Evolutionary conservation across 2,329 filamentous ascomycete genomes (phyloP).

Genomic region (Pyrenophora graminea): DNA sequence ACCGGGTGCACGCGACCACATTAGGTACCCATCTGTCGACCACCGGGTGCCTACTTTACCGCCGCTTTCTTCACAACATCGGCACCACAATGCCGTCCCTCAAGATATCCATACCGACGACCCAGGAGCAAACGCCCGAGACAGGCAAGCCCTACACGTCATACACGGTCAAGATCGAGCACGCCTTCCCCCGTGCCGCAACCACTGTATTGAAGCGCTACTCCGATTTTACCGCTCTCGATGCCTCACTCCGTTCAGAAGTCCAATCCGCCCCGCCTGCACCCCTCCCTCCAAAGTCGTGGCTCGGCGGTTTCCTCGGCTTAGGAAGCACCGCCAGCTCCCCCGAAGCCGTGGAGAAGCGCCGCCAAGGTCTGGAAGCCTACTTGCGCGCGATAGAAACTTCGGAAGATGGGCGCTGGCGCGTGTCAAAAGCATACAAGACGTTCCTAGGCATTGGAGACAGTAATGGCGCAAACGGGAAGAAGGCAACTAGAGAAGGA

Average conservation of each 20-base stretch:
- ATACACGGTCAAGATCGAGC: conserved; percentile 77
- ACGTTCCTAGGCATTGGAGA: conserved; percentile 68
- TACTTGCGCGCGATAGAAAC: conserved; percentile 76
- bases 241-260: conserved; percentile 63
- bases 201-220: conserved; percentile 81
- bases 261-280: conserved; percentile 68
- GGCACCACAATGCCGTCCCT: conserved; percentile 49
- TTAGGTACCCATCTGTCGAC: conserved; percentile 5
- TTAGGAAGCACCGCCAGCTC: conserved; percentile 66
- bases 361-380: conserved; percentile 68
- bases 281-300: conserved; percentile 73
- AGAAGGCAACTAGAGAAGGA: conserved; percentile 20
- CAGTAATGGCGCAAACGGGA: conserved; percentile 25
- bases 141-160: conserved; percentile 69
- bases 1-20: conserved; percentile 15
- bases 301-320: conserved; percentile 63
- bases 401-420: conserved; percentile 75
- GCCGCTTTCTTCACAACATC: not conserved
- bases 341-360: conserved; percentile 69
- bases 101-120: conserved; percentile 52
- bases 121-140: conserved; percentile 57
- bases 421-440: conserved; percentile 73
- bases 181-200: conserved; percentile 75
- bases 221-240: conserved; percentile 74
- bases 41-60: conserved; percentile 4